These are phyloP conservation scores for Neurospora sp. DNA, from an alignment of 495 filamentous ascomycete genomes.

Conservation along the genomic window DNA sequence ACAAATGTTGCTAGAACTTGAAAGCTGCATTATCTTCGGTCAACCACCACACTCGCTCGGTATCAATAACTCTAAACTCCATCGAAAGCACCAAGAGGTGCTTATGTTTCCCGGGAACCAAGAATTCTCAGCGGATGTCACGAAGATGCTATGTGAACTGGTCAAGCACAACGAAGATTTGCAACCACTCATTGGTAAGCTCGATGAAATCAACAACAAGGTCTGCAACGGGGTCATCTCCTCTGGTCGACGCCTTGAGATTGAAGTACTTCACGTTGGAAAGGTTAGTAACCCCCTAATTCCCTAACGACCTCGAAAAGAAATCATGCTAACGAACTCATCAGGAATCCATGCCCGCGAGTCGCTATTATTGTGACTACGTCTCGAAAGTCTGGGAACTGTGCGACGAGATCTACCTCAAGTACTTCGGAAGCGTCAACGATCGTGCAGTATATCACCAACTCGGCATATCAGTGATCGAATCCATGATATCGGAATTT, in stretches of 20 bases:
- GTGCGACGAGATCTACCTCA: constrained; percentile 29
- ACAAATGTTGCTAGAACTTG: constrained; percentile 25
- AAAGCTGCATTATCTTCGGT: constrained; percentile 26
- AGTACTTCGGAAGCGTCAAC: constrained; percentile 10
- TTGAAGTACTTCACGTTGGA: constrained; percentile 35
- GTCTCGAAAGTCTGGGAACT: constrained; percentile 21
- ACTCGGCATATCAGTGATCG: constrained; percentile 26
- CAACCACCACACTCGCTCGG: constrained; percentile 14
- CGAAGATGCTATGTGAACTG: constrained; percentile 23
- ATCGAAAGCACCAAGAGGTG: constrained; percentile 23
- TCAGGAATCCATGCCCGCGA: constrained; percentile 22
- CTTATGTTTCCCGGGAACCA: constrained; percentile 9
- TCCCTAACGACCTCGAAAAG: no score
- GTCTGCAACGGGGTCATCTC: constrained; percentile 21
- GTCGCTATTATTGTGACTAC: constrained; percentile 23
- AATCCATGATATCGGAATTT: constrained; percentile 21
- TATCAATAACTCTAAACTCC: constrained; percentile 23
- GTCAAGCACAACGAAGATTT: constrained; percentile 12
- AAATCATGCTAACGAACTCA: constrained; percentile 8
- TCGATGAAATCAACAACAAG: constrained; percentile 18
- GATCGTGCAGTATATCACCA: constrained; percentile 27
- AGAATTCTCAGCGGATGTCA: constrained; percentile 18
- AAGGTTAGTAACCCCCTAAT: constrained; percentile 20
- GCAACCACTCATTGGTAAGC: constrained; percentile 10
- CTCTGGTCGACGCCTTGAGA: constrained; percentile 31